Evolutionary conservation across 2,329 filamentous ascomycete genomes (phyloP), one percentile per base, ranked within the genome.

Genomic region (Pseudocercospora vitis): DNA sequence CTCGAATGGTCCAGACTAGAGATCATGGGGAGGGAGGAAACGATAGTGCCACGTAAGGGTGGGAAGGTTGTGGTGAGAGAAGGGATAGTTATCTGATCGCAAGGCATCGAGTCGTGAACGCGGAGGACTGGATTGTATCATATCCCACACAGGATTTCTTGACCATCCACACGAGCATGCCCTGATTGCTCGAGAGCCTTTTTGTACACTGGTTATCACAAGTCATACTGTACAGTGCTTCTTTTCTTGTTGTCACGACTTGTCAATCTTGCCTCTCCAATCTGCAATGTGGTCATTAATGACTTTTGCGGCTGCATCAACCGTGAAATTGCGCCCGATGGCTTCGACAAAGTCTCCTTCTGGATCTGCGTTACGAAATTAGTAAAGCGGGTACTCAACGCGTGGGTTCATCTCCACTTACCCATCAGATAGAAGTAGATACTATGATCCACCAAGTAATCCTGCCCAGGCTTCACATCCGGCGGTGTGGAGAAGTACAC

Each of bases 391-490:
- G 7, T 33, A 12, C 23, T 21, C 9, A 3, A 32, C 8, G 12
- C 14, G 7, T 21, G 6, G 19, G 16, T 0, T 5, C 19, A 1
- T 21, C 32, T 6, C 14, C 9, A 75, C 80, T 72, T 70, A 85
- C 82, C 82, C 94, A 99, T 99, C 63, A 99, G 76, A 73, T 99
- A 99, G 68, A 99, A 99, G 79, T 99, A 99, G 64, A 99, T 99
- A 73, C 91, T 96, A 76, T 99, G 94, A 72, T 99, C 94, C 9
- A 99, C 94, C 65, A 99, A 74, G 71, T 99, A 99, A 73, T 99
- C 94, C 78, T 96, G 88, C 1, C 92, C 94, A 1, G 91, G 87
- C 78, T 91, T 87, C 52, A 97, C 89, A 59, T 91, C 82, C 64
- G 83, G 79, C 28, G 94, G 94, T 44, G 94, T 99, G 68, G 88